Conservation (phyloP, 2,329 filamentous ascomycete species). For the Diaporthe sp. region DNA sequence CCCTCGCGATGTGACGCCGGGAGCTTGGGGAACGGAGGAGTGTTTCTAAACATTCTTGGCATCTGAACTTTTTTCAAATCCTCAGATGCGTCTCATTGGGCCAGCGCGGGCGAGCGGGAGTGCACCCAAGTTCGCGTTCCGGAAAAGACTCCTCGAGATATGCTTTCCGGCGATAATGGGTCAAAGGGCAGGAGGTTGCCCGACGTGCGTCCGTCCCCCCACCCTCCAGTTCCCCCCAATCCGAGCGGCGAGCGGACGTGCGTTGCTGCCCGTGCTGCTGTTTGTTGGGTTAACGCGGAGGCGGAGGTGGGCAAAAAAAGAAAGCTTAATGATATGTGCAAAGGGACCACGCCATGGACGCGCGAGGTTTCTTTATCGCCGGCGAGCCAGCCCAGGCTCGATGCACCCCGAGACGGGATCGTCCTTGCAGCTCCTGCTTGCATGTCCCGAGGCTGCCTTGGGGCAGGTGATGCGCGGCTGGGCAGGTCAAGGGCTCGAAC, state of each 20-base stretch:
- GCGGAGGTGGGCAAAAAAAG: background rate
- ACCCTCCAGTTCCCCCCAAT: too few species aligned
- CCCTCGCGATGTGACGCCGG: too few species aligned
- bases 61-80: slow-evolving; percentile 24
- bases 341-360: slow-evolving; percentile 1
- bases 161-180: slow-evolving; percentile 13
- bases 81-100: slow-evolving; percentile 6
- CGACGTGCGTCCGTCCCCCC: background rate
- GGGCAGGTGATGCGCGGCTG: background rate
- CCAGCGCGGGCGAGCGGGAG: slow-evolving; percentile 20
- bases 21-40: too few species aligned
- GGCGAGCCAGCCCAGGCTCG: background rate
- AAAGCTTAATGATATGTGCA: slow-evolving; percentile 15
- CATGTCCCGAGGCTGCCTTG: slow-evolving; percentile 17
- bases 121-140: slow-evolving; percentile 20
- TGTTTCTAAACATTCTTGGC: slow-evolving; percentile 31
- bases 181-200: background rate
- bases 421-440: slow-evolving; percentile 19
- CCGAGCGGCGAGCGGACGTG: background rate
- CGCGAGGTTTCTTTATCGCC: background rate
- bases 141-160: slow-evolving; percentile 17
- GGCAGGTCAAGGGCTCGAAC: background rate
- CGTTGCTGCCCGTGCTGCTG: background rate
- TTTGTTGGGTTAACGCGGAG: background rate
- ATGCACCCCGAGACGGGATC: slow-evolving; percentile 23